Percentiles rank a stretch among this genome's conserved stretches.
Conservation (phyloP, 2,329 filamentous ascomycete genomes). For the Nannizzia gypsea region DNA sequence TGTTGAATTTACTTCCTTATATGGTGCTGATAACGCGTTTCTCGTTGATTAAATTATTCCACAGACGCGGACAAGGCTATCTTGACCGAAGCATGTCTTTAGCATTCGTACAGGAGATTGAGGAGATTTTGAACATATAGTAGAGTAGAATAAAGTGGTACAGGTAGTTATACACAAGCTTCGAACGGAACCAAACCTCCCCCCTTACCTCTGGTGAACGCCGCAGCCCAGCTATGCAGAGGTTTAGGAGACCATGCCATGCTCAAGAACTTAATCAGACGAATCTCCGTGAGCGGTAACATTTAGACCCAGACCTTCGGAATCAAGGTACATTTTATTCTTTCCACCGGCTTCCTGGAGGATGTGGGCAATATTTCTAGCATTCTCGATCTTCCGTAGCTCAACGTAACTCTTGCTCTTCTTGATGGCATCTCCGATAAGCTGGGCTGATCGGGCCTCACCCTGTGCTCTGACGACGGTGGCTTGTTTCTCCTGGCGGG, state of each 20-base stretch:
- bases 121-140: background rate
- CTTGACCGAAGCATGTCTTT: background rate
- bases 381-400: slow-evolving; percentile 96
- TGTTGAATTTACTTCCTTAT: too few relatives aligned
- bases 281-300: slow-evolving; percentile 40
- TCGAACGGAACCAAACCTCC: background rate
- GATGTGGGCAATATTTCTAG: slow-evolving; percentile 72
- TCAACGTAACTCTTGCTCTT: slow-evolving; percentile 96
- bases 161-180: slow-evolving; percentile 2
- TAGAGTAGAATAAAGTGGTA: slow-evolving; percentile 4
- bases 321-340: slow-evolving; percentile 91
- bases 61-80: too few relatives aligned
- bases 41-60: too few relatives aligned
- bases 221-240: background rate
- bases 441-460: slow-evolving; percentile 93
- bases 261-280: background rate
- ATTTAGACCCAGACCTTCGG: slow-evolving; percentile 82
- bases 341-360: slow-evolving; percentile 73
- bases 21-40: too few relatives aligned
- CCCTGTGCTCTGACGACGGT: slow-evolving; percentile 97
- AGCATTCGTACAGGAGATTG: background rate
- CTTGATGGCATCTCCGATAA: slow-evolving; percentile 99
- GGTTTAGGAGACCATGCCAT: background rate
- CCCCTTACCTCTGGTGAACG: background rate
- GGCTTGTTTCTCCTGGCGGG: slow-evolving; percentile 97